Base-by-base conservation (phyloP, 306 rosid genomes). In the Cucurbita ficifolia region DNA sequence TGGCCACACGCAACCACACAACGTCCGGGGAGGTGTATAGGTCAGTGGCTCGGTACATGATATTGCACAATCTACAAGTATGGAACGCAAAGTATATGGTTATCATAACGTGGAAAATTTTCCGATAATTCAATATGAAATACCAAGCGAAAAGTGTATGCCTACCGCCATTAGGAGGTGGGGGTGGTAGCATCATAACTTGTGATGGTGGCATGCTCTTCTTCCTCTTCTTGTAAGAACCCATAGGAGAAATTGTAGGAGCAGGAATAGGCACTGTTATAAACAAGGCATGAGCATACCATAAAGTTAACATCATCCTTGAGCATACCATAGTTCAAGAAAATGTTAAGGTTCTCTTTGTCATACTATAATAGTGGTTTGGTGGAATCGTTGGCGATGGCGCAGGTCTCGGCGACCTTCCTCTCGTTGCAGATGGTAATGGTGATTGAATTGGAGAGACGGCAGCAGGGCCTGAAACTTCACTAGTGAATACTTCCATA, bases 1-100 rank as follows among this genome's bases (percentile, higher is more conserved):
- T 7, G 99, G 99, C 85, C 81, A 65, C 67, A 94, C 97, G 76
- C 99, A 94, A 57, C 92, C 92, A 73, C 99, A 94, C 45, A 88
- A 87, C 38, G 87, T 83, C 58, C 97, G 96, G 1, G 96, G 88
- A 59, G 92, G 91, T 6, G 92, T 88, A 77, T 86, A 81, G 35
- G 99, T 91, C 74, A 91, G 79, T 46, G 99, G 97, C 39, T 89
- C 99, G 35, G 95, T 80, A 84, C 99, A 94, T 73, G 88, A 81
- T 64, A 86, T 54, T 16, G 80, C 70, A 79, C 99, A 94, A 79
- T 94, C 99, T 94, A 81, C 88, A 86, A 17, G 29, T 21, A 79
- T 51, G 74, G 64, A 61, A 57, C 78, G 53, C 46, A 57, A 68
- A 70, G 77, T 2, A 52, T 63, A 45, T 38, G n/a, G 22, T 55